phyloP scores from a whole-genome alignment of 1,284 basidiomycete genomes.

The Sanghuangporus sanghuang region DNA sequence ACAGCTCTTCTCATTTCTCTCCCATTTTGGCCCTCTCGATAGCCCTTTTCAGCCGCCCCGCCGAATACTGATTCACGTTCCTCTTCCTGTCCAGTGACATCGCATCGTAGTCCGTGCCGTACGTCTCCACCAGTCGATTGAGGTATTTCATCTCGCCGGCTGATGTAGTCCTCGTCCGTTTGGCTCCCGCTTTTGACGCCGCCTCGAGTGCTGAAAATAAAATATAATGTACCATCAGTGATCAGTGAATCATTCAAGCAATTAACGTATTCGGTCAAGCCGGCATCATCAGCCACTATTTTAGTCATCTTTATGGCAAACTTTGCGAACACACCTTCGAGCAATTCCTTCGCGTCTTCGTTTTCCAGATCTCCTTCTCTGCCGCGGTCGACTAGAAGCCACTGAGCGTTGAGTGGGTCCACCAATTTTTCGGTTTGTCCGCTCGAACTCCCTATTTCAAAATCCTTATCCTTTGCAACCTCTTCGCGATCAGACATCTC shows the following conservation, averaged over 20 bases:
- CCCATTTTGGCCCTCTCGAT: constrained; percentile 45
- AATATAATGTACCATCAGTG: constrained; percentile 17
- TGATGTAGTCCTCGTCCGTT: constrained; percentile 54
- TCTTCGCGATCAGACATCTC: constrained; percentile 26
- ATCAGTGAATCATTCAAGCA: not conserved
- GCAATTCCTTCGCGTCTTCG: constrained; percentile 24
- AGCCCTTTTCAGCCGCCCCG: constrained; percentile 71
- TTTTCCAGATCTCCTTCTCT: constrained; percentile 27
- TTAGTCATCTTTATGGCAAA: constrained; percentile 9
- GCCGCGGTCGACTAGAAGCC: constrained; percentile 26
- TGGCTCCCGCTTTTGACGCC: constrained; percentile 34
- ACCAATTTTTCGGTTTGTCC: constrained; percentile 14
- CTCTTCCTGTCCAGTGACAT: constrained; percentile 81
- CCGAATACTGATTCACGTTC: constrained; percentile 85
- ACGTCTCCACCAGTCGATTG: constrained; percentile 56
- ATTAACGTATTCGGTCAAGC: not conserved
- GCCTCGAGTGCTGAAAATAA: constrained; percentile 41
- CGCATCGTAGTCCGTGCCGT: constrained; percentile 68
- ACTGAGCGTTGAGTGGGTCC: constrained; percentile 27
- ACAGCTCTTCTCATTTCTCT: not conserved
- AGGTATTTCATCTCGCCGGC: constrained; percentile 70
- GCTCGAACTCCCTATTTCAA: constrained; percentile 29
- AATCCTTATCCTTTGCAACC: constrained; percentile 26
- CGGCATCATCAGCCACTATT: not conserved
- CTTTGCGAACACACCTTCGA: constrained; percentile 28